phyloP scores from a whole-genome alignment of 225 moss, liverwort and hornwort species.

The Polytrichum formosum region DNA sequence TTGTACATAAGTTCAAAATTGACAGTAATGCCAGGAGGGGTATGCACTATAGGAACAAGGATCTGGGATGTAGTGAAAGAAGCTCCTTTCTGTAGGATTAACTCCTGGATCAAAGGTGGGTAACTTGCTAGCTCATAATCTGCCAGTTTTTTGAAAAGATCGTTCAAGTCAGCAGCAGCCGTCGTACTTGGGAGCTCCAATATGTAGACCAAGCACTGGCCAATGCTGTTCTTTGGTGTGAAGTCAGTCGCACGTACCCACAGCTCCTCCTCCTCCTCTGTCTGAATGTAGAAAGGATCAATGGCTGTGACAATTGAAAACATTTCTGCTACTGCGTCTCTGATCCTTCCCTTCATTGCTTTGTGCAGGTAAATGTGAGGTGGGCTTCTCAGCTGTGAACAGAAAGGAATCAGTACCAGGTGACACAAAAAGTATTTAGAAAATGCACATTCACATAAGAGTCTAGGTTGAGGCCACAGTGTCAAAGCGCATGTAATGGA shows the following conservation, averaged over 20 bases:
- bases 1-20: slow-evolving; percentile 53
- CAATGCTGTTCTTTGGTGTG: slow-evolving; percentile 49
- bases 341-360: slow-evolving; percentile 19
- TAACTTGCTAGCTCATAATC: slow-evolving; percentile 48
- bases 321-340: slow-evolving; percentile 29
- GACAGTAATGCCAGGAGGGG: slow-evolving; percentile 21
- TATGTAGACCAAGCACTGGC: slow-evolving; percentile 67
- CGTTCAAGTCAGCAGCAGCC: slow-evolving; percentile 30
- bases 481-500: too few species aligned
- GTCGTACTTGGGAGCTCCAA: slow-evolving; percentile 36
- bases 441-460: too few species aligned
- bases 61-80: slow-evolving; percentile 40
- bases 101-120: slow-evolving; percentile 26
- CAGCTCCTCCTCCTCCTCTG: slow-evolving; percentile 32
- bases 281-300: slow-evolving; percentile 24
- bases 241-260: slow-evolving; percentile 80
- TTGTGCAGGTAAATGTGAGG: slow-evolving; percentile 39
- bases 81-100: slow-evolving; percentile 22
- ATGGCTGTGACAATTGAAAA: slow-evolving; percentile 20
- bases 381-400: slow-evolving; percentile 42
- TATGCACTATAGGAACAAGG: slow-evolving; percentile 64
- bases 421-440: too few species aligned
- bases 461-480: too few species aligned
- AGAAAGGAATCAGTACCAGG: not conserved
- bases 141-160: slow-evolving; percentile 48